phyloP scores from a whole-genome alignment of 1,139 yeast species.

The Blastobotrys arbuscula region DNA sequence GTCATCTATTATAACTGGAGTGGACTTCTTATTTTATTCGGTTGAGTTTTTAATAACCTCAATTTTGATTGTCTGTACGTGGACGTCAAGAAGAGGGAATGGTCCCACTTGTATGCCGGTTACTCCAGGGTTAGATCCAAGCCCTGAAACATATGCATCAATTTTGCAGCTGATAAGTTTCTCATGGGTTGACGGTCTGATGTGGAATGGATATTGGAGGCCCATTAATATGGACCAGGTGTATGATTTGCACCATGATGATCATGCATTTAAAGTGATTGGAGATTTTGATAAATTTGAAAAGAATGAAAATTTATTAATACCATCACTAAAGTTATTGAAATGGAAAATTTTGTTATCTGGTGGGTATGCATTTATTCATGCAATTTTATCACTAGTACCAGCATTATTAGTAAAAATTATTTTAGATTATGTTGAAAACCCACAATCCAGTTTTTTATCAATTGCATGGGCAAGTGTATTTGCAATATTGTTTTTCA shows the following conservation, averaged over 20 bases:
- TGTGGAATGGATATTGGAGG: constrained; percentile 6
- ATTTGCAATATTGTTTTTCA: constrained; percentile 3
- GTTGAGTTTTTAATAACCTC: background rate
- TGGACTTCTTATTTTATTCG: background rate
- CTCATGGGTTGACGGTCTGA: background rate
- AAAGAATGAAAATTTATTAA: constrained; percentile 35
- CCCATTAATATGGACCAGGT: background rate
- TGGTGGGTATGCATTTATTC: background rate
- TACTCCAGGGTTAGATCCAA: background rate
- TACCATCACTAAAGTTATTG: background rate
- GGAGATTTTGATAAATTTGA: constrained; percentile 48
- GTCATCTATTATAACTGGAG: background rate
- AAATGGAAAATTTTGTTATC: constrained; percentile 1
- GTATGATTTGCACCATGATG: constrained; percentile 59
- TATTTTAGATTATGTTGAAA: constrained; percentile 10
- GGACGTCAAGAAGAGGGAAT: constrained; percentile 2
- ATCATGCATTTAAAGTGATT: constrained; percentile 67
- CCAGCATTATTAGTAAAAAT: constrained; percentile 44
- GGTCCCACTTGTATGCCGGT: background rate
- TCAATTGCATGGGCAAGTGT: constrained; percentile 12
- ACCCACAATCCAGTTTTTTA: background rate
- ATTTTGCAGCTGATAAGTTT: background rate
- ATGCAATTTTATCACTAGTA: constrained; percentile 41
- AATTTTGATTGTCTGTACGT: background rate
- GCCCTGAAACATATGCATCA: constrained; percentile 2